phyloP scores from a whole-genome alignment of 208 protist genomes.

The Trypanosoma brucei region DNA sequence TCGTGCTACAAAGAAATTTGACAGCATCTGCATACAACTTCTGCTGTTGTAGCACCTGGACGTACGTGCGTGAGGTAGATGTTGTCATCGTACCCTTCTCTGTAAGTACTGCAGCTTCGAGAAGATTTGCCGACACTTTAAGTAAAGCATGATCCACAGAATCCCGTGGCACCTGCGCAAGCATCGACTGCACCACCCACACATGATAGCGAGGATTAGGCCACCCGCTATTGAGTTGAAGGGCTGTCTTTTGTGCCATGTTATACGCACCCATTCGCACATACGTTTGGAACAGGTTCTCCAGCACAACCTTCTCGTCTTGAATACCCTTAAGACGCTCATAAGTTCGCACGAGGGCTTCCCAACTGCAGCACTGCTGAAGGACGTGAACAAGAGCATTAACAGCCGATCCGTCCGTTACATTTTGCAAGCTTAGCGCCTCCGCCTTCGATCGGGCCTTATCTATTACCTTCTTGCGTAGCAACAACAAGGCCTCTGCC shows the following conservation, averaged over 20 bases:
- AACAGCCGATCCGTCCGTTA: slow-evolving; percentile 50
- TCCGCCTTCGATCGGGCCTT: slow-evolving; percentile 44
- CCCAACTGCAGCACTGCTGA: slow-evolving; percentile 73
- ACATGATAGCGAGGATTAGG: slow-evolving; percentile 66
- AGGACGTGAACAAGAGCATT: slow-evolving; percentile 66
- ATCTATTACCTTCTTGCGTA: slow-evolving; percentile 29
- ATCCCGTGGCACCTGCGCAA: slow-evolving; percentile 68
- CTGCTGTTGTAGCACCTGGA: slow-evolving; percentile 77
- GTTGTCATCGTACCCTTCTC: slow-evolving; percentile 53
- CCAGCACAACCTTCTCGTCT: slow-evolving; percentile 49
- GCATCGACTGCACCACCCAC: slow-evolving; percentile 77
- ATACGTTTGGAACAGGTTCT: slow-evolving; percentile 79
- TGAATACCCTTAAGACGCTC: slow-evolving; percentile 48
- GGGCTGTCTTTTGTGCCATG: slow-evolving; percentile 53
- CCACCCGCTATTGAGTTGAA: slow-evolving; percentile 58
- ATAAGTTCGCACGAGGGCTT: slow-evolving; percentile 54
- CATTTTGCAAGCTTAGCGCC: slow-evolving; percentile 32
- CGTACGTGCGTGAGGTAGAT: slow-evolving; percentile 66
- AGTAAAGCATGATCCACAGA: slow-evolving; percentile 63
- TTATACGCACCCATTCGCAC: slow-evolving; percentile 73
- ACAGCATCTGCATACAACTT: slow-evolving; percentile 47
- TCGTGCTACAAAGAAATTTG: slow-evolving; percentile 53
- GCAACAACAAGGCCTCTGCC: slow-evolving; percentile 53
- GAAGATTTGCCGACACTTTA: slow-evolving; percentile 63
- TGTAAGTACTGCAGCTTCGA: slow-evolving; percentile 55